Evolutionary conservation across 305 asterid genomes (phyloP), one percentile per base, ranked within the genome.

Genomic region (Fraxinus floribunda): DNA sequence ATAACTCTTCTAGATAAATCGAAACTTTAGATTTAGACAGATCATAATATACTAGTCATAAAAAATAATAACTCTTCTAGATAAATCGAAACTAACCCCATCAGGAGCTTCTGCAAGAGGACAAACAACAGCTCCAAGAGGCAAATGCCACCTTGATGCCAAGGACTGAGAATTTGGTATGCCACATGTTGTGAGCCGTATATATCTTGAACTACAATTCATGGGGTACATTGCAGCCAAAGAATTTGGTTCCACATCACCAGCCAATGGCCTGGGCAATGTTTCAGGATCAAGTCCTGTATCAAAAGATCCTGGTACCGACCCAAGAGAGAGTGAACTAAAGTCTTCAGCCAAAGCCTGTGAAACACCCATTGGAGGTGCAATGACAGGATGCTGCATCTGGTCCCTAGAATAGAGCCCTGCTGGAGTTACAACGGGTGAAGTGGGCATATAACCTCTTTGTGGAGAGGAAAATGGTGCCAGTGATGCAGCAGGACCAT

Each of bases 91-190:
- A 90, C 98, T 90, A 85, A 96, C 98, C 94, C 96, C 97, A 86
- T 82, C 87, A 85, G 97, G 95, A 83, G 93, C 78, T 91, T 92
- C 98, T 24, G 98, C 99, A 77, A 96, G 92, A 87, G 99, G 99
- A 84, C 98, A 94, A 80, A 96, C 99, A 85, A 96, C 93, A 6
- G 98, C 98, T 87, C 98, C 98, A 79, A 96, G 88, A 86, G 97
- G 93, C 86, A 96, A 89, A 88, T 96, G 98, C 99, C 99, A 96
- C 85, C 98, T 90, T 36, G 99, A 96, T 70, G 97, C 90, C 92
- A 96, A 85, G 76, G 99, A 94, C 86, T 94, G 98, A 83, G 99
- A 96, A 86, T 86, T 93, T 10, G 99, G 99, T 57, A 96, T 79
- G 70, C 93, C 98, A 87, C 95, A 84, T 9, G 99, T 96, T 57